Base-by-base conservation (phyloP, 2,329 filamentous ascomycete species). In the Colletotrichum plurivorum region DNA sequence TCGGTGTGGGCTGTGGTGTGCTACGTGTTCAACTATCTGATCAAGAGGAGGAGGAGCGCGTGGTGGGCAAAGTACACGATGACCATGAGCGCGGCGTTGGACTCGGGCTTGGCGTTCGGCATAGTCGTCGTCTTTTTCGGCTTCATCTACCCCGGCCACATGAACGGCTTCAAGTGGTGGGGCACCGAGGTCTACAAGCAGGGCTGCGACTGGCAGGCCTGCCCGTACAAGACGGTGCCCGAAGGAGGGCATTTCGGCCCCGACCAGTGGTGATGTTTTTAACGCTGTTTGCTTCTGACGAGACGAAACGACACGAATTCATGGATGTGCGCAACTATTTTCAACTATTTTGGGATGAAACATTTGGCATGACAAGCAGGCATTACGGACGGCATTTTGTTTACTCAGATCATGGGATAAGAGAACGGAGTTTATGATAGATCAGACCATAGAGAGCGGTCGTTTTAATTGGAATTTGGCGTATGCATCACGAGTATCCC, bases 11-110 rank as follows among this genome's bases (percentile, higher is more conserved):
- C 91, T 0, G 81, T 96, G 8, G 93, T 97, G 15, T 96, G 93
- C 82, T 97, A 92, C 79, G 73, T 94, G 51, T 97, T 97, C 85
- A 97, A 97, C 78, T 91, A 92, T 77, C 79, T 92, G 69, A 87
- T 97, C 75, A 90, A 91, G 76, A 88, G 88, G 43, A 85, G 91
- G 22, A 91, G 89, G 27, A 85, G 84, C 36, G 90, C 89, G 1
- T 97, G 94, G 94, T 97, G 94, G 94, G 90, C 89, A 55, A 96
- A 97, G 80, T 97, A 97, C 78, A 95, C 93, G 48, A 96, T 97
- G 93, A 95, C 93, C 4, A 84, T 97, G 60, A 94, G 91, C 67
- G 94, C 94, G 0, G 94, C 93, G 2, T 84, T 97, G 63, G 94
- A 97, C 77, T 94, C 92, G 1, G 93, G 94, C 1, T 83, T 97